A percentile compares a stretch with the other conserved stretches of the same genome.
These are phyloP conservation scores for Glarea lozoyensis DNA, from an alignment of 495 filamentous ascomycete genomes.

Conservation along the genomic window DNA sequence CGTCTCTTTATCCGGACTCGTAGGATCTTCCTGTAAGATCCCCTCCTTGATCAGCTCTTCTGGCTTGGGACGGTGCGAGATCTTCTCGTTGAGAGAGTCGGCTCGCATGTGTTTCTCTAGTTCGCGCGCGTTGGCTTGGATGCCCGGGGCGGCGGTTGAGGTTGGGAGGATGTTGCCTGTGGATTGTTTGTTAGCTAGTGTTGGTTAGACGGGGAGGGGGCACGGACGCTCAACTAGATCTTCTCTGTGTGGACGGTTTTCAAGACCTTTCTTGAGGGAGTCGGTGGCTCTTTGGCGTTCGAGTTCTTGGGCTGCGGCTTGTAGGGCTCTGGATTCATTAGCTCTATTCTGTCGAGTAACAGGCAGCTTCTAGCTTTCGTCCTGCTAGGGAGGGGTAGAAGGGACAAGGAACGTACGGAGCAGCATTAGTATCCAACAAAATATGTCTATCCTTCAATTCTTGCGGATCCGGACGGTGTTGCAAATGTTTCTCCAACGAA, in stretches of 20 bases:
- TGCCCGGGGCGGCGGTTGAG: conserved; percentile 60
- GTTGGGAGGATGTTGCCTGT: conserved; percentile 76
- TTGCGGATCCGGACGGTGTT: conserved; percentile 66
- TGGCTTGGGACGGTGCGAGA: conserved; percentile 63
- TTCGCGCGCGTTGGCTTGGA: conserved; percentile 71
- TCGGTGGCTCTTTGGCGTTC: conserved; percentile 56
- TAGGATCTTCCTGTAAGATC: conserved; percentile 58
- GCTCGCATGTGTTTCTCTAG: conserved; percentile 78
- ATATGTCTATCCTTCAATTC: conserved; percentile 74
- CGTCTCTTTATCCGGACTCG: conserved; percentile 23
- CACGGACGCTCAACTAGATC: conserved; percentile 63
- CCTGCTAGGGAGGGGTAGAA: background rate
- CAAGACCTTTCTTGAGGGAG: conserved; percentile 56
- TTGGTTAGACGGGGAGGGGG: background rate
- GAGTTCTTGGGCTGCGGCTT: conserved; percentile 51
- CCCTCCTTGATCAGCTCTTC: conserved; percentile 70
- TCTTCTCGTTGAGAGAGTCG: conserved; percentile 74
- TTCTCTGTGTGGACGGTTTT: conserved; percentile 54
- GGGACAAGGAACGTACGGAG: conserved; percentile 42
- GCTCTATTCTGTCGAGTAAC: conserved; percentile 5
- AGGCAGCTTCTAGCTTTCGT: background rate
- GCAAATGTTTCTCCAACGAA: conserved; percentile 80
- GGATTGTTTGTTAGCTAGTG: conserved; percentile 8
- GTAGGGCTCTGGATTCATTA: conserved; percentile 41
- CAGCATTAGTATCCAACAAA: conserved; percentile 59